Evolutionary conservation across 1,284 basidiomycete species (phyloP), one percentile per base, ranked within the genome.

Genomic region (Mycena citricolor): DNA sequence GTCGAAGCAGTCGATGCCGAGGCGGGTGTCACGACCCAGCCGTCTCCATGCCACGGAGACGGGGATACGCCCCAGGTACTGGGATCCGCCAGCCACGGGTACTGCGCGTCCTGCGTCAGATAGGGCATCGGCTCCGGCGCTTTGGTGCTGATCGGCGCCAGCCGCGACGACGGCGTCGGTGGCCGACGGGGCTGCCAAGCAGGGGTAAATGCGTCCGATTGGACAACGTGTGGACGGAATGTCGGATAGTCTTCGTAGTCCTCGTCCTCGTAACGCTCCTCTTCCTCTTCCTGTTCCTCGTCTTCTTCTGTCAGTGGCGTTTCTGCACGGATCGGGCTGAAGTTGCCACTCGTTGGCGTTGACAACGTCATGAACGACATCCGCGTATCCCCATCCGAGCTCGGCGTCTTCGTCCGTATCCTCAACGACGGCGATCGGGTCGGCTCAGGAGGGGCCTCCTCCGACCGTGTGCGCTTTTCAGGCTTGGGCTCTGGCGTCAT

Each of bases 1-100:
- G 36, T 26, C 7, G 36, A 24, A 17, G 36, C 26, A 30, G 39
- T 26, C 6, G 47, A 23, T n/a, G 26, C 19, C 4, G 48, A 28
- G 5, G 42, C 17, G 26, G 39, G 13, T 16, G 23, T 8, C 25
- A 52, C 47, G 30, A 49, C 51, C 51, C 51, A 52, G 7, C 51
- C 51, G 37, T 52, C 51, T 35, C 51, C 51, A 30, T 36, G 46
- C 51, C 51, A 52, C 4, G 26, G 32, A 16, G 46, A 36, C 3
- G 46, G 26, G 1, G 42, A 32, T n/a, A n/a, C n/a, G 22, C 42
- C 40, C 51, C 51, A 52, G 5, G 47, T 42, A 11, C 46, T 42
- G 0, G 51, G 35, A 19, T 52, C 46, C 10, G 47, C 24, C 32
- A 52, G 47, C 51, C 51, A 52, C 2, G 39, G 42, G 28, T 52